These are phyloP conservation scores for Aspergillus pseudonomiae DNA, from an alignment of 2,329 filamentous ascomycete genomes.

Conservation along the genomic window DNA sequence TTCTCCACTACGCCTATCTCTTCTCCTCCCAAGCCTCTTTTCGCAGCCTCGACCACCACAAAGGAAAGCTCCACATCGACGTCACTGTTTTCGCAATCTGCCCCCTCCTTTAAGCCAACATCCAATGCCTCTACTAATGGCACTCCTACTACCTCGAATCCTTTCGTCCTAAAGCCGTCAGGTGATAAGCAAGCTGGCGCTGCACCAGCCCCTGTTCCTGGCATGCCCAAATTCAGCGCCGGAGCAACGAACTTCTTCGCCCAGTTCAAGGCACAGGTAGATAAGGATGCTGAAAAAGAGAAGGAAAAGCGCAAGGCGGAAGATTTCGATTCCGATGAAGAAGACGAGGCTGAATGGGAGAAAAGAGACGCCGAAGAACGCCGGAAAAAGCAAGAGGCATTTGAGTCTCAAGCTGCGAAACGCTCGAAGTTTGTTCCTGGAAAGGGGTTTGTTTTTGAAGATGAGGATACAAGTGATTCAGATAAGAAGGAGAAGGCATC, in stretches of 20 bases:
- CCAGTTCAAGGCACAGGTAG: constrained; percentile 45
- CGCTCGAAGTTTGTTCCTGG: constrained; percentile 36
- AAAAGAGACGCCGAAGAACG: constrained; percentile 50
- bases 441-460: constrained; percentile 37
- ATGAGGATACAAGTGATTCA: constrained; percentile 26
- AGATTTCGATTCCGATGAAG: constrained; percentile 56
- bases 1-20: constrained; percentile 27
- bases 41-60: constrained; percentile 15
- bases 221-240: constrained; percentile 39
- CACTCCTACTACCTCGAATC: constrained; percentile 19
- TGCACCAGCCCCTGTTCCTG: constrained; percentile 19
- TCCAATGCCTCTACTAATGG: constrained; percentile 15
- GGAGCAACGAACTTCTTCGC: constrained; percentile 42
- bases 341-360: constrained; percentile 54
- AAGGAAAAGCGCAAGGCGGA: constrained; percentile 54
- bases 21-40: constrained; percentile 26
- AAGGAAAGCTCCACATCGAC: constrained; percentile 14
- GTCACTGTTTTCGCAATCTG: constrained; percentile 16
- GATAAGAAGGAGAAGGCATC: constrained; percentile 24
- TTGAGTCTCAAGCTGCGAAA: constrained; percentile 41
- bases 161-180: constrained; percentile 27
- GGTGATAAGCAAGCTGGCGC: constrained; percentile 11
- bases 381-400: constrained; percentile 47
- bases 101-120: constrained; percentile 17
- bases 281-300: constrained; percentile 46